These are phyloP conservation scores for Bretschneidera sinensis DNA, from an alignment of 345 rosid genomes.

Conservation along the genomic window DNA sequence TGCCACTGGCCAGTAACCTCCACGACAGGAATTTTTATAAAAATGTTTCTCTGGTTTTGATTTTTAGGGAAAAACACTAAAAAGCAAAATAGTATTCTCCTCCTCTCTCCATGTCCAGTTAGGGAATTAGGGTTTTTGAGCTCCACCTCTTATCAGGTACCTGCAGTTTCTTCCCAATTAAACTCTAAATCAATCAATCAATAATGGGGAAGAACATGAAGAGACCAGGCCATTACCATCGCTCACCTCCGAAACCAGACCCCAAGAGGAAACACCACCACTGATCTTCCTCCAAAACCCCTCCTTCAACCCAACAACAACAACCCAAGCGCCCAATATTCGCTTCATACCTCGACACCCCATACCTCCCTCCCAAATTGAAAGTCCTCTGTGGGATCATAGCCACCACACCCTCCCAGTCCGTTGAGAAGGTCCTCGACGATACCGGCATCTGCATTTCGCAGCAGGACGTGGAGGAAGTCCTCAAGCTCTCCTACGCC, in stretches of 20 bases:
- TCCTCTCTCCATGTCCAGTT: too few species aligned
- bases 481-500: constrained; percentile 50
- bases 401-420: constrained; percentile 38
- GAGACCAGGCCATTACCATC: neutral
- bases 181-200: too few species aligned
- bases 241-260: neutral
- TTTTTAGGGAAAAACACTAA: too few species aligned
- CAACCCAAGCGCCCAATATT: constrained; percentile 29
- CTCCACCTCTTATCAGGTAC: too few species aligned
- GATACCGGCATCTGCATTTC: constrained; percentile 36
- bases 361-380: constrained; percentile 31
- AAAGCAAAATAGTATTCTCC: too few species aligned
- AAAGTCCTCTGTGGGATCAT: constrained; percentile 42
- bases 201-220: neutral
- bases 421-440: constrained; percentile 38
- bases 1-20: too few species aligned
- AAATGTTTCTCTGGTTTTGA: too few species aligned
- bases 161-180: too few species aligned
- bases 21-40: too few species aligned
- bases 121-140: too few species aligned
- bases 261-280: neutral
- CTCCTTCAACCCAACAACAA: neutral
- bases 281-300: constrained; percentile 1
- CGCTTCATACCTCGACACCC: constrained; percentile 35
- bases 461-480: constrained; percentile 42